Conservation (phyloP, 176 grass and related monocot species). For the Rhynchospora tenuis region DNA sequence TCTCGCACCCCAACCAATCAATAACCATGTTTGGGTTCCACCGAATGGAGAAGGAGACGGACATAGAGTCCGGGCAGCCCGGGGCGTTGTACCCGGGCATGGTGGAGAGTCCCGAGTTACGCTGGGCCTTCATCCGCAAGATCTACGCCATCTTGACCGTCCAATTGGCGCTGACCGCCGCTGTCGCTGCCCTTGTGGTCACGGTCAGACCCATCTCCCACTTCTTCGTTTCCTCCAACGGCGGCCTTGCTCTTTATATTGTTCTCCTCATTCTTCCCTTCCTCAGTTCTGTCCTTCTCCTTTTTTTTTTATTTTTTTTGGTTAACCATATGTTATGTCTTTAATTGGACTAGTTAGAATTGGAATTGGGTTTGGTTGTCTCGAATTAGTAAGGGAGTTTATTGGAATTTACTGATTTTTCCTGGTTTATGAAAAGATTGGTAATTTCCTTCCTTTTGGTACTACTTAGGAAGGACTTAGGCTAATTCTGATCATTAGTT, state of each 20-base stretch:
- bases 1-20: neutral
- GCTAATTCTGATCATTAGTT: neutral
- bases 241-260: conserved; percentile 51
- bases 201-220: conserved; percentile 57
- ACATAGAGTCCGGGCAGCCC: conserved; percentile 21
- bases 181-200: conserved; percentile 59
- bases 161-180: conserved; percentile 60
- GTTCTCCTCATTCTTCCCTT: conserved; percentile 66
- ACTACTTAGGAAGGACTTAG: neutral
- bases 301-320: neutral
- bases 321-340: neutral
- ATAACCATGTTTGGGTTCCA: conserved; percentile 17
- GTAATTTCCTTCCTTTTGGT: neutral
- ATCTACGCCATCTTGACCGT: conserved; percentile 66
- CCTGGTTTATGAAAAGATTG: neutral
- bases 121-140: conserved; percentile 89
- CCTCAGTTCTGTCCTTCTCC: conserved; percentile 28
- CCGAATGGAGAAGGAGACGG: conserved; percentile 53
- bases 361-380: neutral
- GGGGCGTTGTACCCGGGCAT: conserved; percentile 59
- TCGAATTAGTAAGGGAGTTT: neutral
- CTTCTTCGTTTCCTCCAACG: conserved; percentile 59
- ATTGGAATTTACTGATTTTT: neutral
- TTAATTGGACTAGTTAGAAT: neutral
- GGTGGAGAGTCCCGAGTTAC: conserved; percentile 56